Base-by-base conservation (phyloP, 164 flowering plant species). In the Houttuynia cordata region DNA sequence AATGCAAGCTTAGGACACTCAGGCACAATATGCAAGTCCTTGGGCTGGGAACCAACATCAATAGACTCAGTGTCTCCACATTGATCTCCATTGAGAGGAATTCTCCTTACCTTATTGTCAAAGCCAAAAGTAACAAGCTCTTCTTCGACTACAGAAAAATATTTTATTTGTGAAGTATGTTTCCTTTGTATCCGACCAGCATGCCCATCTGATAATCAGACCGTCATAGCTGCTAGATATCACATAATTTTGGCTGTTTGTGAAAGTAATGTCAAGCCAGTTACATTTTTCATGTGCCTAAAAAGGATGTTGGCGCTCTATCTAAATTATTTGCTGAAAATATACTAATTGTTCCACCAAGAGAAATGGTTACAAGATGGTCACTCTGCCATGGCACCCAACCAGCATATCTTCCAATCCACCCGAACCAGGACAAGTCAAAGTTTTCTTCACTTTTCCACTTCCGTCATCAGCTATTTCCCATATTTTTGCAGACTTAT, bases 321-420 rank as follows among this genome's bases (percentile, higher is more conserved):
- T 85, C 95, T 57, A 79, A 88, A 77, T 94, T 91, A 76, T 68
- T 79, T 25, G 95, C 93, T 51, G 91, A 86, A 70, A 73, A 94
- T 65, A 94, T 37, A 73, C 61, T 79, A 40, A 94, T 79, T 51
- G 80, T 80, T 47, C 97, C 99, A 67, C 95, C 96, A 62, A 94
- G 97, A 67, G 99, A 93, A 71, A 93, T 84, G 66, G 89, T 82
- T 57, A 91, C 88, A 62, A 91, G 74, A 72, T 81, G 74, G 68
- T 91, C 85, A 72, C 86, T 94, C 69, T 74, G 88, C 99, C 99
- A 94, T 59, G 91, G 85, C 99, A n/a, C n/a, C n/a, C n/a, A n/a
- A n/a, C n/a, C n/a, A n/a, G n/a, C n/a, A n/a, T n/a, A n/a, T n/a
- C n/a, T n/a, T n/a, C n/a, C n/a, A n/a, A n/a, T n/a, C n/a, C n/a